Percentiles rank a stretch among this genome's conserved stretches.
phyloP scores from a whole-genome alignment of 768 basidiomycete species.

The Mrakia gelida region DNA sequence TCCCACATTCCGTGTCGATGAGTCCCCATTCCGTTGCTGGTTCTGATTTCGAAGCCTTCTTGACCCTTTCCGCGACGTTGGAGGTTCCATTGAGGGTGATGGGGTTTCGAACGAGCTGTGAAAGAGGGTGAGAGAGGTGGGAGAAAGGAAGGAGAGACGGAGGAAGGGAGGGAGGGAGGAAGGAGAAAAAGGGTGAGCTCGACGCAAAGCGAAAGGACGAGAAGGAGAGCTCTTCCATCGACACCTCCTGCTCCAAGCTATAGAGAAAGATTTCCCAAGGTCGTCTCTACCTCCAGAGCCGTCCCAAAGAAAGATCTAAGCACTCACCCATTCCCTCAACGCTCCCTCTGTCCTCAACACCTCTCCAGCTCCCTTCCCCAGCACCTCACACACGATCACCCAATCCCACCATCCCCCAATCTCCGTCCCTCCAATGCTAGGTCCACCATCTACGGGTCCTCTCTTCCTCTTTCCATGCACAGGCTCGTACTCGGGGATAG shows the following conservation, averaged over 20 bases:
- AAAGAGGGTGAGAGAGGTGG: not conserved
- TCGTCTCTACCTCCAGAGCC: too few relatives aligned
- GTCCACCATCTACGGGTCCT: conserved; percentile 15
- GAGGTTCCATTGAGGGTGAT: conserved; percentile 18
- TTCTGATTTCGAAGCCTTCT: conserved; percentile 1
- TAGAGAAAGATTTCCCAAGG: not conserved
- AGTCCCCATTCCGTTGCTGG: conserved; percentile 17
- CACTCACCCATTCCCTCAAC: conserved; percentile 27
- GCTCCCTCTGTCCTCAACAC: conserved; percentile 13
- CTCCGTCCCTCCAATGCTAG: conserved; percentile 13
- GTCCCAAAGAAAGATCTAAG: not conserved
- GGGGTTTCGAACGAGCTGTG: conserved; percentile 23
- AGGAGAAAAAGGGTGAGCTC: not conserved
- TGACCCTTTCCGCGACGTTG: not conserved
- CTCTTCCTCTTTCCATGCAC: conserved; percentile 18
- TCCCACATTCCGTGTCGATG: conserved; percentile 23
- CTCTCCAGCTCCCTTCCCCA: conserved; percentile 21
- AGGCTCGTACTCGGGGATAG: conserved; percentile 19
- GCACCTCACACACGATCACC: conserved; percentile 23
- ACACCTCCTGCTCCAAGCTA: not conserved
- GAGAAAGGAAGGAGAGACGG: not conserved
- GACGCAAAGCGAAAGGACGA: not conserved
- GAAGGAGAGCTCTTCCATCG: not conserved
- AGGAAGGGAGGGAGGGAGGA: not conserved
- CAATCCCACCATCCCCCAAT: conserved; percentile 32